Base-by-base conservation (phyloP, 1,284 basidiomycete species). In the Ustilago loliicola region DNA sequence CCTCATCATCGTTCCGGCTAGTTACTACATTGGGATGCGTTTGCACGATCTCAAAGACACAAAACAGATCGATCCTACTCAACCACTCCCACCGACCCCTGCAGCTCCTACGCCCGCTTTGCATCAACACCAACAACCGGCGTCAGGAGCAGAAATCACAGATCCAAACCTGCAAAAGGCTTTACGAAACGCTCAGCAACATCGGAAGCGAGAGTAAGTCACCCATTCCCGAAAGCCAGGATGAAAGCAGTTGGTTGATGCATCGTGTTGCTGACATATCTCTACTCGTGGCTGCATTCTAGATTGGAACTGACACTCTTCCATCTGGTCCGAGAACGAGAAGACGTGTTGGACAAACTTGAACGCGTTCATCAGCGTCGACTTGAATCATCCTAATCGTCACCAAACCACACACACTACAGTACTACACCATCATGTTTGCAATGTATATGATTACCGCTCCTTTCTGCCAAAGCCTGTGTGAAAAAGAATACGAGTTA, bases 321-420 rank as follows among this genome's bases (percentile, higher is more conserved):
- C 45, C 79, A 80, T 27, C 61, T 82, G 50, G 62, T 65, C 1
- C 71, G 71, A 8, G 81, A 82, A 50, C 61, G 79, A n/a, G 47
- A 75, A 15, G 72, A 75, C 13, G 64, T 82, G 13, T 30, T 66
- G 15, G 73, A 77, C 6, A 82, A 82, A 32, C 59, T 82, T 32
- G 67, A 69, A 0, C 69, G 73, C 3, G 59, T 80, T 27, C 66
- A 77, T 10, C 53, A 57, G 17, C 69, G 75, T 25, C 50, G 55
- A 0, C 21, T 57, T 11, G 66, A 69, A n/a, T 52, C 60, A 27
- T 50, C 48, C 27, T 29, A 50, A 50, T 17, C 27, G 8, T 45
- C 38, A 15, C 23, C 15, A 45, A 36, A 34, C 32, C 30, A 27
- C 17, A 9, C 55, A 42, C 3, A 15, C 36, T 11, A 5, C 54